Conservation (phyloP, 148 eudicot species). For the Rhododendron molle region DNA sequence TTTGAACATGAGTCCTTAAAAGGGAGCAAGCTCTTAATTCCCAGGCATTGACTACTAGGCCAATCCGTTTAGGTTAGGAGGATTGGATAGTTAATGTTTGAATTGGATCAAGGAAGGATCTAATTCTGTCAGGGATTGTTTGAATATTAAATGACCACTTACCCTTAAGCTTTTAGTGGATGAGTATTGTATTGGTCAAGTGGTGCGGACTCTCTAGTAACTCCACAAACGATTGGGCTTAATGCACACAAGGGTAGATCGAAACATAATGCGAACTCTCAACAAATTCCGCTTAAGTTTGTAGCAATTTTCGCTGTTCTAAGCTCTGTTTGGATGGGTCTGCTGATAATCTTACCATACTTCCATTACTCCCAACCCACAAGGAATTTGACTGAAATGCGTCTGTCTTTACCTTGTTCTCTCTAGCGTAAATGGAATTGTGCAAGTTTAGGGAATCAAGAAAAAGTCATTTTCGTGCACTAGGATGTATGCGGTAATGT, state of each 20-base stretch:
- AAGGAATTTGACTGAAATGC: background rate
- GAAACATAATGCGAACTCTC: background rate
- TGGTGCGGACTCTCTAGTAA: background rate
- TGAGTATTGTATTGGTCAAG: background rate
- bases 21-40: background rate
- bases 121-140: background rate
- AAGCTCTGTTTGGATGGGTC: background rate
- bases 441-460: background rate
- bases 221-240: background rate
- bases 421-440: background rate
- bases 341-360: background rate
- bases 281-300: background rate
- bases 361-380: background rate
- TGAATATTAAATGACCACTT: background rate
- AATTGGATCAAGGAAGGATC: background rate
- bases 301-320: background rate
- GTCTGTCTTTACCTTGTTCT: background rate
- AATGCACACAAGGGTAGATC: background rate
- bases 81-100: background rate
- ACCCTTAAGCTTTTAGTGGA: background rate
- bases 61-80: background rate
- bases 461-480: background rate
- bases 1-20: background rate
- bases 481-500: background rate
- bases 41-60: background rate